Conservation (phyloP, 129 eudicot species). For the Ambrosia trifida region DNA sequence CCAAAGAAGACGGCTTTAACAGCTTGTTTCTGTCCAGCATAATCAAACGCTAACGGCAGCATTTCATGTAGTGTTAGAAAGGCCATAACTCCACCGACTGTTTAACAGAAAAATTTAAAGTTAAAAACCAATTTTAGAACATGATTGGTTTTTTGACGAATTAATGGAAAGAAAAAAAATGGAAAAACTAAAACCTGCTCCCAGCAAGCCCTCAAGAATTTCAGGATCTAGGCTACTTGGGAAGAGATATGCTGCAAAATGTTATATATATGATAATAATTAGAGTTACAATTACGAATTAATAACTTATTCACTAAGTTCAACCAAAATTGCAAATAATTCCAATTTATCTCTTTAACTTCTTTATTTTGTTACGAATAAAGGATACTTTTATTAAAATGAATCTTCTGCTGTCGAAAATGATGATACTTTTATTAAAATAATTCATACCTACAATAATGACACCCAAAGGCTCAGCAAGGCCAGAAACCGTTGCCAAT, state of each 20-base stretch:
- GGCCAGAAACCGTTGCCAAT: conserved; percentile 91
- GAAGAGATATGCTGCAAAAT: conserved; percentile 84
- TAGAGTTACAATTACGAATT: not conserved
- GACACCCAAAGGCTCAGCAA: conserved; percentile 97
- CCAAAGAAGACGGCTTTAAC: conserved; percentile 93
- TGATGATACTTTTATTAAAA: too few relatives aligned
- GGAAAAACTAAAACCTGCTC: conserved; percentile 55
- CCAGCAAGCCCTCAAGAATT: conserved; percentile 93
- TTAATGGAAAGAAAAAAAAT: not conserved
- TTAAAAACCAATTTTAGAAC: not conserved
- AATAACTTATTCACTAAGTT: not conserved
- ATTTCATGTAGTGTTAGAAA: conserved; percentile 94
- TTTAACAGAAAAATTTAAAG: conserved; percentile 4
- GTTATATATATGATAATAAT: conserved; percentile 18
- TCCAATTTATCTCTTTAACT: not conserved
- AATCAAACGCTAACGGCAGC: conserved; percentile 96
- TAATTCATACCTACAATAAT: conserved; percentile 80
- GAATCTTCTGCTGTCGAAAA: not conserved
- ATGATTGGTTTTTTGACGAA: not conserved
- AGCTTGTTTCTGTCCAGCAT: conserved; percentile 98
- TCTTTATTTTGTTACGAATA: not conserved
- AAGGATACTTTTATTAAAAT: not conserved
- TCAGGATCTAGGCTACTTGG: conserved; percentile 88
- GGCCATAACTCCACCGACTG: conserved; percentile 99
- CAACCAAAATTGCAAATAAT: not conserved